A percentile compares a stretch with the other conserved stretches of the same genome.
Conservation (phyloP, 495 filamentous ascomycete species). For the Penicillium paradoxum region DNA sequence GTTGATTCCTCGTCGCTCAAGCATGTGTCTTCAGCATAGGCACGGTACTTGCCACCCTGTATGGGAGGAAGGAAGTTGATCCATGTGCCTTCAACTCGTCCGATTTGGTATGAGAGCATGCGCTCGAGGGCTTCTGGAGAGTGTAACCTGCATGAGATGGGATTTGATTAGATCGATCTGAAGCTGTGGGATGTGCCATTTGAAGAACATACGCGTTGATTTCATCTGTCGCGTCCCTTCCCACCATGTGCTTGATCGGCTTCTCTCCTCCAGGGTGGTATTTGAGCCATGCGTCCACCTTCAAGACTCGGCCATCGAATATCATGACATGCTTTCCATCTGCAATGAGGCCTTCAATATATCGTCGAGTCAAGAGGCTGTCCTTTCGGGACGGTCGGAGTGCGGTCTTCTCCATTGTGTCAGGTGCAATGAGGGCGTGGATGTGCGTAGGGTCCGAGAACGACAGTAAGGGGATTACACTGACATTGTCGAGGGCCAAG, state of each 20-base stretch:
- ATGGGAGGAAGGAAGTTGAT: slow-evolving; percentile 86
- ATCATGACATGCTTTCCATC: slow-evolving; percentile 81
- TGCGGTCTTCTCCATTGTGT: slow-evolving; percentile 18
- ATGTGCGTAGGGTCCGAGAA: background rate
- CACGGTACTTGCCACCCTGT: slow-evolving; percentile 81
- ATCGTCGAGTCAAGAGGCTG: slow-evolving; percentile 58
- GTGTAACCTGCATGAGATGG: slow-evolving; percentile 59
- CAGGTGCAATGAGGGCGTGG: slow-evolving; percentile 5
- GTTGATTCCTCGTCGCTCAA: slow-evolving; percentile 32
- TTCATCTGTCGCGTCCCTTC: slow-evolving; percentile 94
- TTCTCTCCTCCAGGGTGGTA: slow-evolving; percentile 94
- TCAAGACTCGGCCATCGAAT: slow-evolving; percentile 73
- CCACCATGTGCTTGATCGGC: slow-evolving; percentile 91
- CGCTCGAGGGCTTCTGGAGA: slow-evolving; percentile 68
- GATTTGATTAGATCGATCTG: background rate
- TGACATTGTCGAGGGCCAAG: slow-evolving; percentile 1
- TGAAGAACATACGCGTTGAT: slow-evolving; percentile 71
- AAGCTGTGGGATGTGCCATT: background rate
- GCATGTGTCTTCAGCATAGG: slow-evolving; percentile 37
- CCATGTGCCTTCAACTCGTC: slow-evolving; percentile 77
- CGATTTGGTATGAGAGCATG: slow-evolving; percentile 83
- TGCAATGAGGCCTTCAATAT: slow-evolving; percentile 84
- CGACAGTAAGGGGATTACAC: background rate
- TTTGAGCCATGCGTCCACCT: slow-evolving; percentile 78
- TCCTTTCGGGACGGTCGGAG: slow-evolving; percentile 38